Percentiles rank a stretch among this genome's conserved stretches.
phyloP scores from a whole-genome alignment of 1,284 basidiomycete genomes.

The Tilletia walkeri region DNA sequence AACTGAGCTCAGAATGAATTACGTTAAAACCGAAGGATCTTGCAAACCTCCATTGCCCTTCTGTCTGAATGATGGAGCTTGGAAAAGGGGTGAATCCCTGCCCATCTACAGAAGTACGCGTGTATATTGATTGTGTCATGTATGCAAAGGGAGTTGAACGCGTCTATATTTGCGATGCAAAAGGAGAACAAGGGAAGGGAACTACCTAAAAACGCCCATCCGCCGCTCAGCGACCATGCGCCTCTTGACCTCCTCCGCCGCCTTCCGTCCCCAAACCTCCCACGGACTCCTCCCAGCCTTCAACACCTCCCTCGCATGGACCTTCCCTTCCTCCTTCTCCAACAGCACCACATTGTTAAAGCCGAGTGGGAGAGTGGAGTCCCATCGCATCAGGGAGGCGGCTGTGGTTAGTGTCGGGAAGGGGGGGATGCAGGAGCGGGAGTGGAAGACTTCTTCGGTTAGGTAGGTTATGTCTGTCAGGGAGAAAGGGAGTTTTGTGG shows the following conservation, averaged over 20 bases:
- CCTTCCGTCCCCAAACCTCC: conserved; percentile 48
- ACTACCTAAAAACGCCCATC: conserved; percentile 2
- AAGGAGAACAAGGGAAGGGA: too few species aligned
- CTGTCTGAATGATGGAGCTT: too few species aligned
- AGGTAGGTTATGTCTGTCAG: conserved; percentile 50
- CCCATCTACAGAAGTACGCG: too few species aligned
- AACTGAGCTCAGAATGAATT: too few species aligned
- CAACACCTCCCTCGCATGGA: conserved; percentile 46
- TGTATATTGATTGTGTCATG: too few species aligned
- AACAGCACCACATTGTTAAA: conserved; percentile 51
- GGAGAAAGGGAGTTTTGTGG: conserved; percentile 40
- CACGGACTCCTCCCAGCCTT: conserved; percentile 37
- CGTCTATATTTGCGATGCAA: too few species aligned
- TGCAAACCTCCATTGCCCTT: too few species aligned
- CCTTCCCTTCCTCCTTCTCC: conserved; percentile 39
- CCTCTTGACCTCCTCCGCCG: conserved; percentile 37
- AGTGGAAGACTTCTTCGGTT: conserved; percentile 50
- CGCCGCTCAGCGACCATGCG: conserved; percentile 42
- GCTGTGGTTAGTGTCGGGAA: conserved; percentile 32
- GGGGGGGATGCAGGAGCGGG: conserved; percentile 47
- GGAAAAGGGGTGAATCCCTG: too few species aligned
- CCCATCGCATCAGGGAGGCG: conserved; percentile 46
- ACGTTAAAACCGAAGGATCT: too few species aligned
- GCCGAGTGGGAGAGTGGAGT: conserved; percentile 44
- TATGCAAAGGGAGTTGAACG: too few species aligned